A percentile compares a stretch with the other conserved stretches of the same genome.
These are phyloP conservation scores for Thelonectria rubi DNA, from an alignment of 2,329 filamentous ascomycete genomes.

Conservation along the genomic window DNA sequence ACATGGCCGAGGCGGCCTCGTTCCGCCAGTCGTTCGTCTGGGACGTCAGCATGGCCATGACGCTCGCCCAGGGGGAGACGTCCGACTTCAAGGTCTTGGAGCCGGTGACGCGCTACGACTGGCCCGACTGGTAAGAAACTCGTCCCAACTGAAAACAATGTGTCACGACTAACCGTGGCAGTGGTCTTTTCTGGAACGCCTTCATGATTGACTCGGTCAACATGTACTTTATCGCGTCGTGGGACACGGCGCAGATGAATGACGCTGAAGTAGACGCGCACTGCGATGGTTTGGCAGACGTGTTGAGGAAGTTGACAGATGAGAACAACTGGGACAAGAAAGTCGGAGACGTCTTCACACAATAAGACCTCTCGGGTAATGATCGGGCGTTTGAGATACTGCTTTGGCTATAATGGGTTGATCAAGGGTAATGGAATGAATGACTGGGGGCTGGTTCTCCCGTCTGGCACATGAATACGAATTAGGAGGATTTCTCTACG, in stretches of 20 bases:
- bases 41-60: conserved; percentile 48
- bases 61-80: conserved; percentile 25
- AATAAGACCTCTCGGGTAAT: background rate
- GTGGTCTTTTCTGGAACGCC: conserved; percentile 52
- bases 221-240: conserved; percentile 50
- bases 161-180: conserved; percentile 17
- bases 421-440: background rate
- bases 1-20: conserved; percentile 45
- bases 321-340: conserved; percentile 43
- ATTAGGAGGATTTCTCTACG: background rate
- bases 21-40: conserved; percentile 51
- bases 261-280: conserved; percentile 43
- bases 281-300: conserved; percentile 44
- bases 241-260: conserved; percentile 53
- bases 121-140: conserved; percentile 49
- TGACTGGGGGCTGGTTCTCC: background rate
- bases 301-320: conserved; percentile 43
- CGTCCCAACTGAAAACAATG: background rate
- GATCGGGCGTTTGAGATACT: background rate
- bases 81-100: conserved; percentile 40
- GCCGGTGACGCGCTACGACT: conserved; percentile 48
- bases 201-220: conserved; percentile 47
- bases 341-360: conserved; percentile 40
- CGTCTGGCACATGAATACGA: background rate
- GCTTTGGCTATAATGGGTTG: background rate